phyloP scores from a whole-genome alignment of 2,329 filamentous ascomycete species.

The Nothophoma quercina region DNA sequence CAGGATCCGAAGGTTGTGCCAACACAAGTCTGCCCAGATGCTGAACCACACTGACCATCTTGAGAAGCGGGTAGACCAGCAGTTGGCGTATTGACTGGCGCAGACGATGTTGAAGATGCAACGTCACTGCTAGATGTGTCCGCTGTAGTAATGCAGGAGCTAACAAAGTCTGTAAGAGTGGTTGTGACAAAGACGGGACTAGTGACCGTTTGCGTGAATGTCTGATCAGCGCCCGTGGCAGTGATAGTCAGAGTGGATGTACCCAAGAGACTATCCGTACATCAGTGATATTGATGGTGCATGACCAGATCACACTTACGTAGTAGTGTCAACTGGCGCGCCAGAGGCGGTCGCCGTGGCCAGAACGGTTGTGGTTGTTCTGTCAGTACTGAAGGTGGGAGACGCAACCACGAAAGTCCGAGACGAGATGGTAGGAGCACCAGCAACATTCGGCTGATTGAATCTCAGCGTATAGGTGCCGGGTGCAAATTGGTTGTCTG shows the following conservation, averaged over 20 bases:
- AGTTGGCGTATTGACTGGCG: slow-evolving; percentile 7
- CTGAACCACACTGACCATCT: slow-evolving; percentile 17
- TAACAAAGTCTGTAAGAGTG: slow-evolving; percentile 3
- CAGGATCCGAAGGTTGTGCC: slow-evolving; percentile 17
- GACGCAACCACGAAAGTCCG: slow-evolving; percentile 22
- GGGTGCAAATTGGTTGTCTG: slow-evolving; percentile 21
- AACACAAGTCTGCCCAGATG: slow-evolving; percentile 14
- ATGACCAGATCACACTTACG: slow-evolving; percentile 6
- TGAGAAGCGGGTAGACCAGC: slow-evolving; percentile 4
- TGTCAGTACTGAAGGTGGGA: slow-evolving; percentile 20
- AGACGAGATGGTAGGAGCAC: slow-evolving; percentile 20
- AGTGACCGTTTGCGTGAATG: slow-evolving; percentile 10
- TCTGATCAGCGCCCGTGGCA: slow-evolving; percentile 1
- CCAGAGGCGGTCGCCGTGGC: slow-evolving; percentile 13
- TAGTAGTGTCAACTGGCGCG: slow-evolving; percentile 8
- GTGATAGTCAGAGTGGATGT: slow-evolving; percentile 17
- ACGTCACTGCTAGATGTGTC: neutral
- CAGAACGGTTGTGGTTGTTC: slow-evolving; percentile 7
- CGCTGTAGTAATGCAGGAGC: neutral
- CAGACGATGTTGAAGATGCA: slow-evolving; percentile 1
- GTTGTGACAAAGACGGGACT: slow-evolving; percentile 3
- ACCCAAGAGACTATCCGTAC: slow-evolving; percentile 1
- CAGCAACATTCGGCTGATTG: slow-evolving; percentile 18
- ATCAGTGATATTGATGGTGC: neutral
- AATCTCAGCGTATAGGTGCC: slow-evolving; percentile 29